Evolutionary conservation across 2,329 filamentous ascomycete genomes (phyloP).

Genomic region (Cytospora piceicola): DNA sequence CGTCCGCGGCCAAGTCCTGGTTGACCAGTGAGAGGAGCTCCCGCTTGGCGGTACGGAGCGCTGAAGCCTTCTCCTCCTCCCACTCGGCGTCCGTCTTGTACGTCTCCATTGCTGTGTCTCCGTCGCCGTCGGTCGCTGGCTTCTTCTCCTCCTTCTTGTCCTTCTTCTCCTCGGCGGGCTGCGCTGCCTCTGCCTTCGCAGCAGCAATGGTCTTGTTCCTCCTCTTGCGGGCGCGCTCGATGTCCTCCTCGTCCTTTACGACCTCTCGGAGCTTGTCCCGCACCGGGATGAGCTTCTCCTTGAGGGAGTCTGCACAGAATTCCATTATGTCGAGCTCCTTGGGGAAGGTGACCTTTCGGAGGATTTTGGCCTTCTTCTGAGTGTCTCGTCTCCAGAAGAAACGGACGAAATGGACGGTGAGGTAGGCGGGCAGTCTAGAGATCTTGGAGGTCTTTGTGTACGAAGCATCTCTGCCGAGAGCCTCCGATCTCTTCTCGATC

Average conservation of each 20-base stretch:
- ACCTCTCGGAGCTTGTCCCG: conserved; percentile 95
- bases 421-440: conserved; percentile 87
- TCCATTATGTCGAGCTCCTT: conserved; percentile 91
- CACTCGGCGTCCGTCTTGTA: conserved; percentile 95
- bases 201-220: conserved; percentile 67
- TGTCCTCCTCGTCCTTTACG: conserved; percentile 91
- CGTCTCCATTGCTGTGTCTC: conserved; percentile 74
- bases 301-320: conserved; percentile 91
- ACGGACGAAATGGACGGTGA: conserved; percentile 95
- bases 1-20: conserved; percentile 73
- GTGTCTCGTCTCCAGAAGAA: conserved; percentile 98
- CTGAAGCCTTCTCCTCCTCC: conserved; percentile 79
- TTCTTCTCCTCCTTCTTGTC: conserved; percentile 47
- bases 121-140: conserved; percentile 54
- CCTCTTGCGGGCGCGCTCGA: conserved; percentile 88
- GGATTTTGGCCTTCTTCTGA: conserved; percentile 98
- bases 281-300: conserved; percentile 82
- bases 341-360: conserved; percentile 97
- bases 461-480: conserved; percentile 74
- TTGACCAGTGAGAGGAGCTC: conserved; percentile 81
- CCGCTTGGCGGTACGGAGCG: conserved; percentile 81
- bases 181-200: conserved; percentile 19
- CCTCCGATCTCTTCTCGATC: conserved; percentile 85
- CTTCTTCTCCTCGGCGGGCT: conserved; percentile 48
- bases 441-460: conserved; percentile 95